phyloP scores from a whole-genome alignment of 495 filamentous ascomycete genomes.

The Talaromyces thailandensis region DNA sequence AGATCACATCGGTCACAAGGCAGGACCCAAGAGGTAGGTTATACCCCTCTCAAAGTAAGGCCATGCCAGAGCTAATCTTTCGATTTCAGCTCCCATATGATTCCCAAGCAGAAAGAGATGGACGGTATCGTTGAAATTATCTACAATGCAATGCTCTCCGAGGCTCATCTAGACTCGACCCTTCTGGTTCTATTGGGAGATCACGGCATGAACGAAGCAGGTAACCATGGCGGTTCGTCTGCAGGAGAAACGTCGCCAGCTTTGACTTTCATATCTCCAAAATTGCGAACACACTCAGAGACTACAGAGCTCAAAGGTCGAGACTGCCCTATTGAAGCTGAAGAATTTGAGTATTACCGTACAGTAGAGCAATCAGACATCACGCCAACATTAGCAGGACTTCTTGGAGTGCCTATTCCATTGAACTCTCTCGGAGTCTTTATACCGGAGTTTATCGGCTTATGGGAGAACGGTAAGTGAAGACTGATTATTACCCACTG shows the following conservation, averaged over 20 bases:
- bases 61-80: constrained; percentile 2
- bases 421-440: constrained; percentile 87
- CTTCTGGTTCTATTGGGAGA: constrained; percentile 85
- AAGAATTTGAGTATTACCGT: constrained; percentile 67
- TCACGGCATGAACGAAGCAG: constrained; percentile 98
- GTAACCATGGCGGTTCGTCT: constrained; percentile 91
- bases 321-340: constrained; percentile 30
- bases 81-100: constrained; percentile 78
- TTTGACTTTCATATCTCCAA: constrained; percentile 84
- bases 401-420: constrained; percentile 85
- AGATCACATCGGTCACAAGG: constrained; percentile 96
- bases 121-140: constrained; percentile 70
- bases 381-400: constrained; percentile 76
- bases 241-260: constrained; percentile 90
- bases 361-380: constrained; percentile 89
- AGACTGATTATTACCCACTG: not conserved
- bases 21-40: constrained; percentile 71
- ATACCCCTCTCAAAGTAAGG: not conserved
- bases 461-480: constrained; percentile 56
- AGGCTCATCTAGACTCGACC: constrained; percentile 63
- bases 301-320: constrained; percentile 34
- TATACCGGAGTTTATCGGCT: constrained; percentile 63
- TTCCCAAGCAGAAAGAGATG: constrained; percentile 91
- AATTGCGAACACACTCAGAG: constrained; percentile 32
- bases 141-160: constrained; percentile 61